Conservation (phyloP, 1,284 basidiomycete genomes). For the Cutaneotrichosporon cavernicola region DNA sequence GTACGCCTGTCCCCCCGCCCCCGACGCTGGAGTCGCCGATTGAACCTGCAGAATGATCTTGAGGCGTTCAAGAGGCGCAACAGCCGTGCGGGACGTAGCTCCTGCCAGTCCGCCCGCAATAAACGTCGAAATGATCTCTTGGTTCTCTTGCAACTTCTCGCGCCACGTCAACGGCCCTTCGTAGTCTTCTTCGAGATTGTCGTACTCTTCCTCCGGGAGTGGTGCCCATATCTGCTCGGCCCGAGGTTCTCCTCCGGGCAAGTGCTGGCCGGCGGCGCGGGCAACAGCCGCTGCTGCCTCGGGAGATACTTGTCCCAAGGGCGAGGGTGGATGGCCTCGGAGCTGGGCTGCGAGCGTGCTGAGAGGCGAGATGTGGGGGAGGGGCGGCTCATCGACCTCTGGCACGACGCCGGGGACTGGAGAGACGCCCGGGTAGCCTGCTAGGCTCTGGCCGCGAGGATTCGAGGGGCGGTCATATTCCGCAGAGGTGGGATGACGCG, state of each 20-base stretch:
- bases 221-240: conserved; percentile 3
- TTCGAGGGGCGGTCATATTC: background rate
- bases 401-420: conserved; percentile 1
- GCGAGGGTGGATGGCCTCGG: background rate
- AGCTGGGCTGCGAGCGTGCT: background rate
- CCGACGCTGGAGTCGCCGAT: conserved; percentile 15
- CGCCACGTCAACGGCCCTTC: conserved; percentile 9
- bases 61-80: conserved; percentile 83
- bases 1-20: conserved; percentile 63
- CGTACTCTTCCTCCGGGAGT: background rate
- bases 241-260: background rate
- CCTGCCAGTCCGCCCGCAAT: conserved; percentile 52
- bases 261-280: background rate
- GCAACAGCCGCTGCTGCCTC: background rate
- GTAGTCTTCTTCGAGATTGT: background rate
- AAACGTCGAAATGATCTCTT: conserved; percentile 48
- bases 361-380: conserved; percentile 5
- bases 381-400: background rate
- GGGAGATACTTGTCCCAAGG: background rate
- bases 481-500: background rate
- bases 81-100: conserved; percentile 76
- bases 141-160: conserved; percentile 33
- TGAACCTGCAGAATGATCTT: conserved; percentile 98
- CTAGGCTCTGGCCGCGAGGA: background rate
- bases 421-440: conserved; percentile 4